These are phyloP conservation scores for Sporothrix inflata DNA, from an alignment of 2,329 filamentous ascomycete genomes.

Conservation along the genomic window DNA sequence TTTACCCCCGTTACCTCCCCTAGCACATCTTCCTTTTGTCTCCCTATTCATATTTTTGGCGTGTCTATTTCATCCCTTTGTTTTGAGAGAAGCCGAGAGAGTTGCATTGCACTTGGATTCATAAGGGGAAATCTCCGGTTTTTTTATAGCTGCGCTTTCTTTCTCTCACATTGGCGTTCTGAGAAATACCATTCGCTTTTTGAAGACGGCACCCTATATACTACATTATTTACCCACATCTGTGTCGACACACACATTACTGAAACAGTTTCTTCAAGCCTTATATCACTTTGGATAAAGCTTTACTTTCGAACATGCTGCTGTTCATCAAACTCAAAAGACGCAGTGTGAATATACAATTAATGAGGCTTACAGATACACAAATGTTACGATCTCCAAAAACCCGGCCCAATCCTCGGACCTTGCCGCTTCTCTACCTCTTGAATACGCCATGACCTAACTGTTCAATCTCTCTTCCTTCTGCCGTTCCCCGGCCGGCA, in stretches of 20 bases:
- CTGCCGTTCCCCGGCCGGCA: slow-evolving; percentile 68
- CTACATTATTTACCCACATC: not conserved
- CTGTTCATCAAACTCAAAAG: not conserved
- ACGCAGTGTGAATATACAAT: not conserved
- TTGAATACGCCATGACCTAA: slow-evolving; percentile 66
- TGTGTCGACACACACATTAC: not conserved
- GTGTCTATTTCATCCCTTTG: not conserved
- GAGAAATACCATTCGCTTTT: slow-evolving; percentile 14
- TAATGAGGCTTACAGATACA: not conserved
- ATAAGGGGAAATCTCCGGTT: not conserved
- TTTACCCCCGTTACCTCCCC: not conserved
- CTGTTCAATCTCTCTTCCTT: slow-evolving; percentile 79
- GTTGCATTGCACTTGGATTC: not conserved
- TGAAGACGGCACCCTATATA: not conserved
- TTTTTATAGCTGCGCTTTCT: not conserved
- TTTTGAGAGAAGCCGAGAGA: not conserved
- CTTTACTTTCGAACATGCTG: not conserved
- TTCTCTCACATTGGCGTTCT: not conserved
- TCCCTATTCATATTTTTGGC: not conserved
- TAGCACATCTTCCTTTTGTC: not conserved
- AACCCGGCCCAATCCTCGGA: not conserved
- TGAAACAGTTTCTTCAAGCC: not conserved
- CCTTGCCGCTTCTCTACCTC: slow-evolving; percentile 40
- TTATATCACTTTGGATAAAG: not conserved
- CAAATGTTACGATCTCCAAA: not conserved